Evolutionary conservation across 2,329 filamentous ascomycete species (phyloP), one percentile per base, ranked within the genome.

Genomic region (Fusarium irregulare): DNA sequence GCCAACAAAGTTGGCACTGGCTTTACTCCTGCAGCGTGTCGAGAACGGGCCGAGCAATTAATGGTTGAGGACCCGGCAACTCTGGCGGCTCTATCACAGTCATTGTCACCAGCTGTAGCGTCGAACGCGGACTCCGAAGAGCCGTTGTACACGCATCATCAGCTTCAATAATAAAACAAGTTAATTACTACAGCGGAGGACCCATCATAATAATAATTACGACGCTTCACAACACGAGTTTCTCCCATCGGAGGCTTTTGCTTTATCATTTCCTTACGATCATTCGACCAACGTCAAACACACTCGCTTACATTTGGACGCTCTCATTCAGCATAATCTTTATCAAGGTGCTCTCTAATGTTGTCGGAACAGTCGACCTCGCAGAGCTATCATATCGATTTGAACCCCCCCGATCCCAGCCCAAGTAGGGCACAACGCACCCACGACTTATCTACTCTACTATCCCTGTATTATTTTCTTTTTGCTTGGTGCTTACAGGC

Each of bases 1-100:
- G 92, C 94, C 64, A 92, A 92, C 76, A 97, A 97, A 81, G 92
- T 98, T 75, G 94, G 94, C 66, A 92, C 91, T 53, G 94, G 94
- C 48, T 97, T 97, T 78, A 96, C 93, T 40, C 93, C 94, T 42
- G 88, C 89, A 37, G 93, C 94, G 46, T 98, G 94, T 82, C 91
- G 92, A 79, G 93, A 97, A 76, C 91, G 93, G 75, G 91, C 90
- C 32, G 83, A 87, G 63, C 88, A 93, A 80, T 80, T 94, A 45
- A 75, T 82, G 42, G 83, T 82, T 37, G 84, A 83, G 50, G 78
- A 78, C 23, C 71, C 76, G 25, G 73, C 76, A 71, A 78, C 79
- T 77, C 83, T 87, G 83, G 86, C 87, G 27, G 47, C 68, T 76
- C 83, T 74, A 44, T 75, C 72, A 81, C 86, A 87, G 81, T 86